These are phyloP conservation scores for Begonia fuchsioides DNA, from an alignment of 306 rosid species.

Conservation along the genomic window DNA sequence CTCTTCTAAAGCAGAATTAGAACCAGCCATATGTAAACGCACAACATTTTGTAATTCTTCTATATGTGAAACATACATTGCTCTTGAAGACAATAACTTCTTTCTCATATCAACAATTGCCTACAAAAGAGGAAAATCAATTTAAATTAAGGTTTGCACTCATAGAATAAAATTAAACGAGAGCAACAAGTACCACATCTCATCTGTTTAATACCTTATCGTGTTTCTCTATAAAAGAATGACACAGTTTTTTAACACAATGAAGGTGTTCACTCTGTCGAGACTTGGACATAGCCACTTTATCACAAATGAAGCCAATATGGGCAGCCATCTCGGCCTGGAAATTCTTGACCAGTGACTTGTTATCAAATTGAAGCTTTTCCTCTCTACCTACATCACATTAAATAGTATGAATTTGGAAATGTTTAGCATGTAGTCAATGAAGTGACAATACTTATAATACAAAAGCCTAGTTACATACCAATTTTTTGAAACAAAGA, in stretches of 20 bases:
- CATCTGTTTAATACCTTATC: slow-evolving; percentile 34
- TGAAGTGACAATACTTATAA: not conserved
- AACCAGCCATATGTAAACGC: slow-evolving; percentile 67
- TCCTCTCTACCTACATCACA: slow-evolving; percentile 67
- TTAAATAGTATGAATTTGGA: not conserved
- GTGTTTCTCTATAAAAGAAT: slow-evolving; percentile 46
- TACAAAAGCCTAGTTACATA: slow-evolving; percentile 6
- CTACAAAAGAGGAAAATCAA: slow-evolving; percentile 19
- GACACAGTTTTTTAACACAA: slow-evolving; percentile 54
- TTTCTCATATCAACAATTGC: slow-evolving; percentile 45
- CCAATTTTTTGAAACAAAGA: slow-evolving; percentile 68
- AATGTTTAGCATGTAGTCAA: slow-evolving; percentile 42
- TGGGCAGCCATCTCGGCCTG: slow-evolving; percentile 55
- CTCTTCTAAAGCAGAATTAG: slow-evolving; percentile 65
- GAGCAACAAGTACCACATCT: not conserved
- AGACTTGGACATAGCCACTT: slow-evolving; percentile 50
- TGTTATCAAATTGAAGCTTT: slow-evolving; percentile 49
- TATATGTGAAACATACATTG: slow-evolving; percentile 45
- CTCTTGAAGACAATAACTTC: slow-evolving; percentile 46
- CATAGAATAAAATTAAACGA: not conserved
- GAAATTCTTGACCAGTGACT: slow-evolving; percentile 51
- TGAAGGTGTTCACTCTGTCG: slow-evolving; percentile 65
- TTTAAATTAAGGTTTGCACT: not conserved
- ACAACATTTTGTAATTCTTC: slow-evolving; percentile 87
- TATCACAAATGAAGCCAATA: slow-evolving; percentile 59